Conservation (phyloP, 2,329 filamentous ascomycete species). For the Beauveria brongniartii region DNA sequence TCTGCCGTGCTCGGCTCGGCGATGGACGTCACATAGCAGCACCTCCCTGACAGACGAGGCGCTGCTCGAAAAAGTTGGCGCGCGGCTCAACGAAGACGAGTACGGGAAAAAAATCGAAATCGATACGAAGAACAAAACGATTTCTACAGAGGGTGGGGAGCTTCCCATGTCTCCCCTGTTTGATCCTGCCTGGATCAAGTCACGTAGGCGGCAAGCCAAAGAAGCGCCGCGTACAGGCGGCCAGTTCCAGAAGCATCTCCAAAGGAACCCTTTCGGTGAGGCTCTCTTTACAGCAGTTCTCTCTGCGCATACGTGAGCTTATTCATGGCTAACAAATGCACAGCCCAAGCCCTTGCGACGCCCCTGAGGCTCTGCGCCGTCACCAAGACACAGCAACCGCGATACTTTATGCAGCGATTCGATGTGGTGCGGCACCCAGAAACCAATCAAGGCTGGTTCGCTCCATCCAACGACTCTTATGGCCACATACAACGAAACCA, state of each 20-base stretch:
- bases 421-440: constrained; percentile 46
- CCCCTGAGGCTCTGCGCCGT: constrained; percentile 49
- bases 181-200: constrained; percentile 40
- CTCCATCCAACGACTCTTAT: constrained; percentile 38
- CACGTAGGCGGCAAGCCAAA: constrained; percentile 35
- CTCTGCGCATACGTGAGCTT: neutral
- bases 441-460: constrained; percentile 45
- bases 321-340: neutral
- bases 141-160: constrained; percentile 36
- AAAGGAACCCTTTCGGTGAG: constrained; percentile 59
- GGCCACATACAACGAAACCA: constrained; percentile 16
- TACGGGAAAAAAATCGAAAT: constrained; percentile 26
- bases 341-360: constrained; percentile 55
- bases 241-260: constrained; percentile 50
- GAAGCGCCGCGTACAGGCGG: constrained; percentile 25
- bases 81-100: constrained; percentile 23
- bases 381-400: constrained; percentile 43
- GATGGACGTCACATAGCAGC: constrained; percentile 28
- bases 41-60: constrained; percentile 21
- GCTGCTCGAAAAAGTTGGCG: constrained; percentile 24
- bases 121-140: constrained; percentile 31
- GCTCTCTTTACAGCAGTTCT: neutral
- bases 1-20: constrained; percentile 12
- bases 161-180: constrained; percentile 49
- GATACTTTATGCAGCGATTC: constrained; percentile 56